These are phyloP conservation scores for Bipolaris cookei DNA, from an alignment of 2,329 filamentous ascomycete genomes.

Conservation along the genomic window DNA sequence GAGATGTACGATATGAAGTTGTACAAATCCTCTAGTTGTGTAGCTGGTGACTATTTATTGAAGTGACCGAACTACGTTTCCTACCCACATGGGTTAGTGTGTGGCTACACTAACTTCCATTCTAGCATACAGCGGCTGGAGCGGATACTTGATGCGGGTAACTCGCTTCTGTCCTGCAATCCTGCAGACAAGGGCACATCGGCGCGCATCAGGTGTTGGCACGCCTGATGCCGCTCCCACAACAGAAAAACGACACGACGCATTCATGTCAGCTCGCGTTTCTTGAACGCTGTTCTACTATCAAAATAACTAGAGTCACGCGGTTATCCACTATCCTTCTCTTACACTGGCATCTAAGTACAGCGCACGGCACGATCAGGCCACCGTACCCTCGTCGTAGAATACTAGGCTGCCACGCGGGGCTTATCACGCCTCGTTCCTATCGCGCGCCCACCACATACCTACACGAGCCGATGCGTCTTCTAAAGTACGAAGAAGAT, in stretches of 20 bases:
- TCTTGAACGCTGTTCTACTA: not conserved
- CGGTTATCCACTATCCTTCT: not conserved
- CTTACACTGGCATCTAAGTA: not conserved
- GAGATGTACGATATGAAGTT: no score
- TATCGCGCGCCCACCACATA: conserved; percentile 2
- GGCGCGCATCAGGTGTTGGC: not conserved
- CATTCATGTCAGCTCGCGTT: not conserved
- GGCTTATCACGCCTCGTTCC: conserved; percentile 5
- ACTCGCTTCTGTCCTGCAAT: not conserved
- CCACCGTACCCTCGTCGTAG: not conserved
- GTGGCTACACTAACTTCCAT: no score
- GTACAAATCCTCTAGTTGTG: no score
- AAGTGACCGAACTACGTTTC: no score
- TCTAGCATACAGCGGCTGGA: not conserved
- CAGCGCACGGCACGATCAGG: not conserved
- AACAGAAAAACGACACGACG: not conserved
- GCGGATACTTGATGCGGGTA: not conserved
- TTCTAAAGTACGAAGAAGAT: conserved; percentile 15
- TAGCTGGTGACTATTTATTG: no score
- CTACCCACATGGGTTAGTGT: no score
- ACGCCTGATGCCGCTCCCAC: not conserved
- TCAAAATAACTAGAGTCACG: not conserved
- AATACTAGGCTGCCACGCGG: conserved; percentile 8
- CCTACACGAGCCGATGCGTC: conserved; percentile 16
- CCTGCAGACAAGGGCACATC: not conserved